Evolutionary conservation across 148 eudicot genomes (phyloP).

Genomic region (Vaccinium myrtillus): DNA sequence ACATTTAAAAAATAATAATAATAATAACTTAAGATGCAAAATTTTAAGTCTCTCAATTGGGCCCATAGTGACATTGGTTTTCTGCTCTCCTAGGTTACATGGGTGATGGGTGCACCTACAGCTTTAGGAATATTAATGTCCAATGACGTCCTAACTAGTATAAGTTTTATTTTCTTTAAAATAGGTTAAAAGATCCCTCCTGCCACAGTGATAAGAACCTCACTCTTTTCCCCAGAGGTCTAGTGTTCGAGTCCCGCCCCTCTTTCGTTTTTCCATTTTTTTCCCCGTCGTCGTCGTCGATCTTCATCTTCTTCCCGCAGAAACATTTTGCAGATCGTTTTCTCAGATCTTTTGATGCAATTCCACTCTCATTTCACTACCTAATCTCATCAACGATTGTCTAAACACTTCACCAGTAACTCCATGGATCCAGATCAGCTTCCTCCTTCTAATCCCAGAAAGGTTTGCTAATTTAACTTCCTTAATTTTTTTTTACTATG

Average conservation of each 20-base stretch:
- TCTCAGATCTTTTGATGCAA: too few relatives aligned
- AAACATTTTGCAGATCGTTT: background rate
- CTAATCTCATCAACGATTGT: too few relatives aligned
- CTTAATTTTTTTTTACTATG: background rate
- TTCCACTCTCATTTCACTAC: background rate
- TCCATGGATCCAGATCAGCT: conserved; percentile 33
- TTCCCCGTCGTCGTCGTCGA: background rate
- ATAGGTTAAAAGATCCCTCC: background rate
- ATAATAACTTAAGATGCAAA: too few relatives aligned
- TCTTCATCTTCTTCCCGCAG: conserved; percentile 9
- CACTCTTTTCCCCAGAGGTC: background rate
- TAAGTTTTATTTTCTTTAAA: background rate
- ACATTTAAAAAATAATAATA: too few relatives aligned
- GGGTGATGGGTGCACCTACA: too few relatives aligned
- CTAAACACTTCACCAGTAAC: background rate
- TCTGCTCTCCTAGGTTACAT: too few relatives aligned
- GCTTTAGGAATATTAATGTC: too few relatives aligned
- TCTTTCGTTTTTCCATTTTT: background rate
- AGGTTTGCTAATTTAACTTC: conserved; percentile 19
- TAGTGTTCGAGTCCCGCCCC: conserved; percentile 27
- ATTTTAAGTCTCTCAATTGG: too few relatives aligned
- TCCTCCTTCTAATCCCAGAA: conserved; percentile 23
- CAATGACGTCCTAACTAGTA: too few relatives aligned
- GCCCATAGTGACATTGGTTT: too few relatives aligned
- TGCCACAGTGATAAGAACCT: background rate